Evolutionary conservation across 176 grass and related monocot genomes (phyloP), one percentile per base, ranked within the genome.

Genomic region (Puya raimondii): DNA sequence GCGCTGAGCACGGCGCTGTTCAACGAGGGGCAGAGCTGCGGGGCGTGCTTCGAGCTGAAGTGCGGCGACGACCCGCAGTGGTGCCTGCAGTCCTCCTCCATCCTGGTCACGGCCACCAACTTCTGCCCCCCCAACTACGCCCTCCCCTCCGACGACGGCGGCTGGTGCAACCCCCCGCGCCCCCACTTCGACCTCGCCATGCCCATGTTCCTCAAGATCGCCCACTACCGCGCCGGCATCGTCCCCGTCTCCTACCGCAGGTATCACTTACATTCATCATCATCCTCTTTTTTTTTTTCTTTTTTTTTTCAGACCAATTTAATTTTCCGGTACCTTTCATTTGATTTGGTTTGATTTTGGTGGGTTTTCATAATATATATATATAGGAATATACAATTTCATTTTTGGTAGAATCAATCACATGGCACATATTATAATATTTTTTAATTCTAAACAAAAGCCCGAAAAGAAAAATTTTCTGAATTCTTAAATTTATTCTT

Each of bases 1-100:
- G 80, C 80, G 16, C 73, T 83, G 5, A 83, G 80, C 80, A 83
- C 80, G 12, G 80, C 80, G 14, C 23, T 83, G 18, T 83, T 83
- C 80, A 78, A 83, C 47, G 63, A 68, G 12, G 81, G 81, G 0
- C 47, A 69, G 21, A 73, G 69, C 53, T 84, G 75, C 48, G 81
- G 75, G 5, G 47, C 81, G 3, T 84, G 81, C 74, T 84, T 70
- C 16, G 81, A 83, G 75, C 61, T 83, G 10, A 73, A 73, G 33
- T 83, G 81, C 53, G 81, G 47, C 2, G 51, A 72, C 21, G 79
- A 67, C 8, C 61, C 57, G 50, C 63, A 20, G 9, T 79, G 61
- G 70, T 84, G 81, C 75, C 64, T 48, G 70, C 51, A 74, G 64
- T 49, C 78, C 78, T 49, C 78, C 78, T 81, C 78, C 12, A 81